Percentiles rank a stretch among this genome's conserved stretches.
Conservation (phyloP, 371 early-diverging fungal genomes). For the Capillidium rhysosporum region DNA sequence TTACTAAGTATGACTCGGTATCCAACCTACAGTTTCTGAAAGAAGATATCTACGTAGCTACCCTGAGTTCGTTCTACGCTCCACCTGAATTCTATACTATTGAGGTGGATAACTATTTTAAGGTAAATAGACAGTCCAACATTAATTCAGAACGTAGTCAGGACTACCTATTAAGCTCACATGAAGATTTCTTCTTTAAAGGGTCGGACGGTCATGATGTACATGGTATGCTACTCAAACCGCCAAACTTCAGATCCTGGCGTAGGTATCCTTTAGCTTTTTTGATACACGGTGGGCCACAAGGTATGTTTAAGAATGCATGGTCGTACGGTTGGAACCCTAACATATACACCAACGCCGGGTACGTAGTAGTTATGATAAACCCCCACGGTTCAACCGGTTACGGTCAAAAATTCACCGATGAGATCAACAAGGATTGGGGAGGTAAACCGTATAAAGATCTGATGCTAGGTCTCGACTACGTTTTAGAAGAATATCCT, state of each 20-base stretch:
- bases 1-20: conserved; percentile 28
- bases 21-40: conserved; percentile 17
- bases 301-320: conserved; percentile 41
- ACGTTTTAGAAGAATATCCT: conserved; percentile 26
- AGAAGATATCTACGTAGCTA: conserved; percentile 17
- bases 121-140: conserved; percentile 12
- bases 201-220: conserved; percentile 40
- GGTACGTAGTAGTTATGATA: conserved; percentile 49
- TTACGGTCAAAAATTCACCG: conserved; percentile 55
- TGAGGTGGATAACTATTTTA: conserved; percentile 16
- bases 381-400: conserved; percentile 67
- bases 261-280: conserved; percentile 56
- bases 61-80: conserved; percentile 19
- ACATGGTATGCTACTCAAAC: conserved; percentile 51
- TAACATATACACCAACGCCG: conserved; percentile 46
- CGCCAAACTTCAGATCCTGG: conserved; percentile 29
- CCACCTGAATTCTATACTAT: conserved; percentile 20
- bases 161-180: conserved; percentile 14
- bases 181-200: conserved; percentile 39
- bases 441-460: conserved; percentile 52
- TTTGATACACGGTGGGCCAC: conserved; percentile 73
- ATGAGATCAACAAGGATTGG: conserved; percentile 54
- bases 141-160: conserved; percentile 13
- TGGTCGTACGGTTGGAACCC: conserved; percentile 51
- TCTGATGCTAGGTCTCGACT: conserved; percentile 45